These are phyloP conservation scores for Pseudevernia furfuracea DNA, from an alignment of 495 filamentous ascomycete genomes.

Conservation along the genomic window DNA sequence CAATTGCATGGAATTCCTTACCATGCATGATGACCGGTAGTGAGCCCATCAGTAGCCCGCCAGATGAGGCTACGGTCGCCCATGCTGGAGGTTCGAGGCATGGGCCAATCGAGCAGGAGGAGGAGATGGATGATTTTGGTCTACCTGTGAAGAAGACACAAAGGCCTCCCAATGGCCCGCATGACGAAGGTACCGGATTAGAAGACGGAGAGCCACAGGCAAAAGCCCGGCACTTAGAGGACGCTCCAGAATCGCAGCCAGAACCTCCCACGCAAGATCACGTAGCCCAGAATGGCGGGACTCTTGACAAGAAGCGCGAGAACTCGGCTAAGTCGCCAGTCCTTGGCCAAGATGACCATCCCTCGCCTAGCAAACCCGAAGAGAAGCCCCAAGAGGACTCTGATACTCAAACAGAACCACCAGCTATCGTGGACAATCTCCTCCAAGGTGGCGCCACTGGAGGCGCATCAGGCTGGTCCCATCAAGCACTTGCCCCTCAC, in stretches of 20 bases:
- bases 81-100: neutral
- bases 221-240: slow-evolving; percentile 1
- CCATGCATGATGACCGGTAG: slow-evolving; percentile 17
- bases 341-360: neutral
- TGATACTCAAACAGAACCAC: neutral
- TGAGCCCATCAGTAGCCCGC: slow-evolving; percentile 14
- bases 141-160: slow-evolving; percentile 28
- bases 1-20: slow-evolving; percentile 7
- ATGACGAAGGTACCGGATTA: neutral
- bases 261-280: neutral
- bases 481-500: slow-evolving; percentile 67
- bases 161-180: slow-evolving; percentile 2
- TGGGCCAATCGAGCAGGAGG: slow-evolving; percentile 4
- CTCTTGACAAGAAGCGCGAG: neutral
- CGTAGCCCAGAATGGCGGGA: neutral
- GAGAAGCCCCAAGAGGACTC: neutral
- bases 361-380: neutral
- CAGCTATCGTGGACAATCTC: slow-evolving; percentile 17
- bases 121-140: slow-evolving; percentile 33
- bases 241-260: neutral
- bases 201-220: slow-evolving; percentile 5
- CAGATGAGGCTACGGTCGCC: neutral
- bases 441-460: slow-evolving; percentile 18
- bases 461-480: slow-evolving; percentile 77
- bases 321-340: neutral